A percentile compares a stretch with the other conserved stretches of the same genome.
These are phyloP conservation scores for Aspergillus ibericus DNA, from an alignment of 2,329 filamentous ascomycete genomes.

Conservation along the genomic window DNA sequence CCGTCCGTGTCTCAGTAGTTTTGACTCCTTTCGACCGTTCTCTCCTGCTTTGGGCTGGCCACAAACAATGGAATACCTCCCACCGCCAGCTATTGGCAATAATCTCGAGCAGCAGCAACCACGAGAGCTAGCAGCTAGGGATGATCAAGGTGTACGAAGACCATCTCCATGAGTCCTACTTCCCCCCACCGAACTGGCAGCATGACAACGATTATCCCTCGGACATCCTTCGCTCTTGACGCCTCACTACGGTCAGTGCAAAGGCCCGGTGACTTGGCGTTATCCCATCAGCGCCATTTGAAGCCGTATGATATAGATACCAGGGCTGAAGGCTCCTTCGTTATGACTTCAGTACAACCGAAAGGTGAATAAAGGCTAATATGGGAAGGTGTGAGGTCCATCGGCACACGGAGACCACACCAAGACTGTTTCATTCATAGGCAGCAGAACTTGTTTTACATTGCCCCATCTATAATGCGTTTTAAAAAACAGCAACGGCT, in stretches of 20 bases:
- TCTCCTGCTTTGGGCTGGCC: too few relatives aligned
- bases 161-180: not conserved
- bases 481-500: slow-evolving; percentile 29
- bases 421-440: not conserved
- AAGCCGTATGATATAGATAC: not conserved
- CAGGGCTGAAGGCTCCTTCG: not conserved
- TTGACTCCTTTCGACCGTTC: too few relatives aligned
- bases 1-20: too few relatives aligned
- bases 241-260: too few relatives aligned
- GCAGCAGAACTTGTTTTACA: slow-evolving; percentile 36
- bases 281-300: too few relatives aligned
- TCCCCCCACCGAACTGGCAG: not conserved
- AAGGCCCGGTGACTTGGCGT: too few relatives aligned
- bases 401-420: too few relatives aligned
- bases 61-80: not conserved
- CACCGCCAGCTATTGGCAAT: not conserved
- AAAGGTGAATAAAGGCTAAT: not conserved
- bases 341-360: not conserved
- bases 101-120: not conserved
- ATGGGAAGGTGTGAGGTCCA: not conserved
- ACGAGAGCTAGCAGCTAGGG: not conserved
- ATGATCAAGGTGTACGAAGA: not conserved
- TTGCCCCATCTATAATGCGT: slow-evolving; percentile 42
- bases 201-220: not conserved
- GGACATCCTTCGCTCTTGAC: not conserved